Base-by-base conservation (phyloP, 495 filamentous ascomycete species). In the Penicillium malachiteum region DNA sequence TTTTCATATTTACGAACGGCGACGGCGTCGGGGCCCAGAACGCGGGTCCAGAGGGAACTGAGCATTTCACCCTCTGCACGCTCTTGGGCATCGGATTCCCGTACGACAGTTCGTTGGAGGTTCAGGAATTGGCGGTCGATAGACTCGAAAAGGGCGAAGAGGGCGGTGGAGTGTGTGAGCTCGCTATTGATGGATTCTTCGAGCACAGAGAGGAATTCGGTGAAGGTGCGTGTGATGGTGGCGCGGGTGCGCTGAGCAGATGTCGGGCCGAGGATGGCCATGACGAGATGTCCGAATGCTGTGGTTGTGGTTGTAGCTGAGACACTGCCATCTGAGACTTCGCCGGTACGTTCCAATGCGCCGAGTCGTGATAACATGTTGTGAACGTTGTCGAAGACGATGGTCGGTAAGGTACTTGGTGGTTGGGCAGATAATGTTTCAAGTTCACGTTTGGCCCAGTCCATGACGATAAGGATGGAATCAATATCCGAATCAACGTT, bases 401-500 rank as follows among this genome's bases (percentile, higher is more conserved):
- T 80, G 18, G 84, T 80, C 0, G 92, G 73, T 3, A 87, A 71
- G 4, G 78, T 78, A 52, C 70, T 75, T 0, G 81, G 75, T 5
- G 87, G 83, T 16, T 75, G 70, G 10, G 72, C 71, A 6, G 78
- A 76, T n/a, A 86, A 66, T 0, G 71, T 74, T 48, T 77, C 73
- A 9, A 96, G 81, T 71, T 96, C 90, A 46, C 90, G 86, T 63
- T 87, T 86, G 33, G 90, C 89, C 92, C 92, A 96, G 68, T 95
- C 90, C 91, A 96, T 96, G 12, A 92, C 89, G 40, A 93, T 87
- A 30, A 96, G 78, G 54, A 96, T 94, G 50, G 87, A 85, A 66
- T 96, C 92, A 57, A 96, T 87, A 61, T 96, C 92, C 11, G 90
- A 89, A 66, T 96, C 89, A 12, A 96, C 90, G 54, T 90, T 90